Evolutionary conservation across 2,329 filamentous ascomycete species (phyloP).

Genomic region (Helminthosporium solani): DNA sequence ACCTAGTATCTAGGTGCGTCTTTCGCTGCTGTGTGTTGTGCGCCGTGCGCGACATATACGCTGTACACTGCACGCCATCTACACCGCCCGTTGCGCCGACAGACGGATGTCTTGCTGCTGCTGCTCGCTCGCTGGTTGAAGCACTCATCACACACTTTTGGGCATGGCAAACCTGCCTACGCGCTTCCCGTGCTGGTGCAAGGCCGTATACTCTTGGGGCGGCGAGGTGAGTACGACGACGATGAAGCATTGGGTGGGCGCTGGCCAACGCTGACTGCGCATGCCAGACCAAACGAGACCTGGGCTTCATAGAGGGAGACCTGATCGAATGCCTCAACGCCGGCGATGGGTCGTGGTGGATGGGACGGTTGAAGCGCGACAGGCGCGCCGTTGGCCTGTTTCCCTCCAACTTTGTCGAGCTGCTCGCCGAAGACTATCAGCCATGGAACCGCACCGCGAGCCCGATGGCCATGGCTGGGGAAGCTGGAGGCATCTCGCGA

Average conservation of each 20-base stretch:
- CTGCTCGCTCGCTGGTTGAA: conserved; percentile 2
- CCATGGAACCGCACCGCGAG: conserved; percentile 65
- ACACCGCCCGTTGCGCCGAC: neutral
- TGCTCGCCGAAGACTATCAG: conserved; percentile 81
- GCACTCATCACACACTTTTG: neutral
- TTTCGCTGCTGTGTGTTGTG: no score
- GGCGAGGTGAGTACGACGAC: conserved; percentile 59
- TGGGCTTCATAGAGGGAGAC: conserved; percentile 97
- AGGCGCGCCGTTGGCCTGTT: conserved; percentile 89
- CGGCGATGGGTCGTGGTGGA: conserved; percentile 98
- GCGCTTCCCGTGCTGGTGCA: conserved; percentile 87
- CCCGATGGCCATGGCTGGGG: conserved; percentile 47
- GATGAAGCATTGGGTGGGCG: neutral
- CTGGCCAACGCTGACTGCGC: conserved; percentile 19
- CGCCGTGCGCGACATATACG: neutral
- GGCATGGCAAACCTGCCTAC: conserved; percentile 62
- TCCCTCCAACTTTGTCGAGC: conserved; percentile 94
- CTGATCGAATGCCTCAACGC: conserved; percentile 98
- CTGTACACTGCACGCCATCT: no score
- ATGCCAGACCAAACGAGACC: conserved; percentile 74
- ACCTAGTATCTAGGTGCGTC: no score
- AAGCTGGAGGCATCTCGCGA: conserved; percentile 50
- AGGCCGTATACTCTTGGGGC: conserved; percentile 90
- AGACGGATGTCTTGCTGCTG: conserved; percentile 3
- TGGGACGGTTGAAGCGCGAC: conserved; percentile 85